Evolutionary conservation across 257 asterid genomes (phyloP), one percentile per base, ranked within the genome.

Genomic region (Hygrophila difformis): DNA sequence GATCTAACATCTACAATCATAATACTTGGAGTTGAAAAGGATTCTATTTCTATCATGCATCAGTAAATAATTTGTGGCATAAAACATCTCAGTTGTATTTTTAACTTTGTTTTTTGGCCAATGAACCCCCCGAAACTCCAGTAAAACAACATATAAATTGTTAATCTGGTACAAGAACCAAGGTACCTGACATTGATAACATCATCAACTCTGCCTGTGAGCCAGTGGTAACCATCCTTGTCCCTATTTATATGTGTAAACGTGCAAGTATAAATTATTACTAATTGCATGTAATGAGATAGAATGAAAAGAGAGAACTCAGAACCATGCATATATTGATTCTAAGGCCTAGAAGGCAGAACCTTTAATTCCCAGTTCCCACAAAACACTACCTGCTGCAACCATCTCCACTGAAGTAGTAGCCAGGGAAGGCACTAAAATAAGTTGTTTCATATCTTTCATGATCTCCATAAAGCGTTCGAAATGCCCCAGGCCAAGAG

Each of bases 361-460:
- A 33, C 12, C 37, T 33, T 9, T 12, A 55, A 49, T 56, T 44
- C 53, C 44, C 60, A 39, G 38, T 56, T 44, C 59, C 42, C 46
- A 49, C 47, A 46, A 38, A 22, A 39, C 58, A 42, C 31, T 64
- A 89, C 98, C 98, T 89, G 83, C 78, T 77, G 81, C 96, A 89
- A 72, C 98, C 96, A 75, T 89, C 98, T 47, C 98, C 98, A 49
- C 77, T 82, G 67, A 89, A 89, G 67, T 89, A 89, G 70, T 85
- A 89, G 67, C 98, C 98, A 50, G 96, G 96, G 76, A 89, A 89
- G 62, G 98, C 82, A 70, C 98, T 82, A 74, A 89, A 89, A 72
- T 89, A 89, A 17, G 96, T 79, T 31, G 96, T 79, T 77, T 89
- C 98, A 53, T 89, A 89, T 89, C 98, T 69, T 61, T 85, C 96